Evolutionary conservation across 169 alveolate species (phyloP).

Genomic region (Eimeria nieschulzi): DNA sequence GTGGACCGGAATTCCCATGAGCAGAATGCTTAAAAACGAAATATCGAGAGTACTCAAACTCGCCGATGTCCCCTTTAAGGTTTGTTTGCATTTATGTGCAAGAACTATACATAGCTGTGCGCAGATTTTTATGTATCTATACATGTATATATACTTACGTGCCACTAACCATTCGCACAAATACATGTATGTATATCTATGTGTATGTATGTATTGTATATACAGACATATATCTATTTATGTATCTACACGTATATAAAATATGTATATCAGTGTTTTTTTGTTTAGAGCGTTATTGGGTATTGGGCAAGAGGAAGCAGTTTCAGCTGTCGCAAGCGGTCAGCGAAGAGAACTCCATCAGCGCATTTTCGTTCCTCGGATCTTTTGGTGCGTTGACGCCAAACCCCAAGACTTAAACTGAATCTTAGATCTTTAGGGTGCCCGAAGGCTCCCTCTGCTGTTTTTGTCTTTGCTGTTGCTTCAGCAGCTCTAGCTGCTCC

Average conservation of each 20-base stretch:
- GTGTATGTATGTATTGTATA: neutral
- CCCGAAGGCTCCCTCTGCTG: neutral
- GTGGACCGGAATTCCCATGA: slow-evolving; percentile 87
- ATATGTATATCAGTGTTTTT: neutral
- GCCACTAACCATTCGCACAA: neutral
- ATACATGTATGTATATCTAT: neutral
- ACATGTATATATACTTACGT: neutral
- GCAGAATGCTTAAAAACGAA: slow-evolving; percentile 82
- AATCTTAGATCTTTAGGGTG: neutral
- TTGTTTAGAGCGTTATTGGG: slow-evolving; percentile 52
- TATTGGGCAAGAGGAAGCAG: slow-evolving; percentile 72
- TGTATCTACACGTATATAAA: neutral
- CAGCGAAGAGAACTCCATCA: slow-evolving; percentile 87
- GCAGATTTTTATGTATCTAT: too few relatives aligned
- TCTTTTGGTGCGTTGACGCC: slow-evolving; percentile 82
- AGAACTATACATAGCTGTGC: too few relatives aligned
- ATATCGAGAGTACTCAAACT: slow-evolving; percentile 80
- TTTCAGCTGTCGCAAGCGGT: slow-evolving; percentile 79
- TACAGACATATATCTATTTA: too few relatives aligned
- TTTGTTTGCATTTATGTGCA: neutral
- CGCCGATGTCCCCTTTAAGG: slow-evolving; percentile 15
- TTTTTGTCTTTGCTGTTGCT: neutral
- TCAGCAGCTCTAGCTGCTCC: neutral
- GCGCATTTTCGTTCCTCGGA: slow-evolving; percentile 86
- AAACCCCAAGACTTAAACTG: neutral